Evolutionary conservation across 768 basidiomycete genomes (phyloP), one percentile per base, ranked within the genome.

Genomic region (Steccherinum ochraceum): DNA sequence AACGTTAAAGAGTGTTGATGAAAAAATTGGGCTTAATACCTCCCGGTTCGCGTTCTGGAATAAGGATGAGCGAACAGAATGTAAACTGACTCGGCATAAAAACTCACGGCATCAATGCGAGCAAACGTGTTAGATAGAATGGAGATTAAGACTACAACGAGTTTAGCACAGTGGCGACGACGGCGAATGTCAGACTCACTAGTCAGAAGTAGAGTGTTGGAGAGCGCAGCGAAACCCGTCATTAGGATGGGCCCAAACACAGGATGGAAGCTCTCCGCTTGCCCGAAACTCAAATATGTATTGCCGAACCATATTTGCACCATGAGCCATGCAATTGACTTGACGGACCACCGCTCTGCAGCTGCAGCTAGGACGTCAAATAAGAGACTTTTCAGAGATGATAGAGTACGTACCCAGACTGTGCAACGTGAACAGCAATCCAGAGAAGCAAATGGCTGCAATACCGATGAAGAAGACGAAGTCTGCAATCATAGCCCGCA

Each of bases 61-160:
- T 40, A 45, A n/a, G n/a, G n/a, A n/a, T n/a, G n/a, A n/a, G n/a
- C n/a, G n/a, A n/a, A n/a, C n/a, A n/a, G n/a, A n/a, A n/a, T n/a
- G n/a, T n/a, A n/a, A n/a, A n/a, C n/a, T n/a, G n/a, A n/a, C n/a
- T n/a, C n/a, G n/a, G n/a, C n/a, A n/a, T n/a, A n/a, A n/a, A n/a
- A n/a, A 64, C 77, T 48, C 51, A 80, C 80, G 13, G 73, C 77
- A 65, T 85, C 86, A 52, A 79, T 93, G 46, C 78, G 72, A 2
- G 89, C 87, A 52, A 91, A 92, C 0, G 91, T 93, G 63, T 93
- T 93, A 3, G 92, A 93, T 25, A 96, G 68, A 44, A 94, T 89
- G 5, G 90, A 93, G 53, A 95, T 93, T 43, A 95, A 74, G 61
- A 94, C 72, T 74, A 45, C 12, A 7, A 12, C 35, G 18, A 7